Evolutionary conservation across 169 alveolate genomes (phyloP).

Genomic region (Cryptosporidium sp.): DNA sequence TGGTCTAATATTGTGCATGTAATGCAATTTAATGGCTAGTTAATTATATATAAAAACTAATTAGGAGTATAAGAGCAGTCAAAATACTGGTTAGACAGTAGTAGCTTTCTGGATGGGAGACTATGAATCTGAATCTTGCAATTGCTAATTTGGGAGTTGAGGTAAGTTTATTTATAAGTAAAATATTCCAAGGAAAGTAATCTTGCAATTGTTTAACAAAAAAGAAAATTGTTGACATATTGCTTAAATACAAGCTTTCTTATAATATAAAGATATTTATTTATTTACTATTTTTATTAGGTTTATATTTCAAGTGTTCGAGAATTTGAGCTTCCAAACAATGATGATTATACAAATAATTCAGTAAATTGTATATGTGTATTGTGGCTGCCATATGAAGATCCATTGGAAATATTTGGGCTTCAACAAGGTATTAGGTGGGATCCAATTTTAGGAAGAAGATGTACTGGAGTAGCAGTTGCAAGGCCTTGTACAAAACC

Average conservation of each 20-base stretch:
- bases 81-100: neutral
- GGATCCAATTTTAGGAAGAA: constrained; percentile 73
- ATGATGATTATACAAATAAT: neutral
- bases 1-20: constrained; percentile 36
- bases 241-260: neutral
- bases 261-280: neutral
- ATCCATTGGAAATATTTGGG: constrained; percentile 62
- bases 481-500: constrained; percentile 66
- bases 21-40: neutral
- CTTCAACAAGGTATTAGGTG: constrained; percentile 74
- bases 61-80: neutral
- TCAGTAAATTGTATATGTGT: constrained; percentile 66
- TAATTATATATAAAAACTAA: neutral
- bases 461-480: constrained; percentile 73
- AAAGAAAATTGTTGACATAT: neutral
- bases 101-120: neutral
- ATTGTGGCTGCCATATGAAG: constrained; percentile 68
- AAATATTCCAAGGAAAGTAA: neutral
- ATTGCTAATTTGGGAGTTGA: constrained; percentile 62
- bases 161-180: constrained; percentile 26
- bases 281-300: constrained; percentile 20
- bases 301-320: constrained; percentile 52
- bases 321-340: constrained; percentile 50
- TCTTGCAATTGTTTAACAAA: neutral
- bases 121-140: constrained; percentile 1